Conservation (phyloP, 805 yeast species). For the Myxozyma mucilagina region DNA sequence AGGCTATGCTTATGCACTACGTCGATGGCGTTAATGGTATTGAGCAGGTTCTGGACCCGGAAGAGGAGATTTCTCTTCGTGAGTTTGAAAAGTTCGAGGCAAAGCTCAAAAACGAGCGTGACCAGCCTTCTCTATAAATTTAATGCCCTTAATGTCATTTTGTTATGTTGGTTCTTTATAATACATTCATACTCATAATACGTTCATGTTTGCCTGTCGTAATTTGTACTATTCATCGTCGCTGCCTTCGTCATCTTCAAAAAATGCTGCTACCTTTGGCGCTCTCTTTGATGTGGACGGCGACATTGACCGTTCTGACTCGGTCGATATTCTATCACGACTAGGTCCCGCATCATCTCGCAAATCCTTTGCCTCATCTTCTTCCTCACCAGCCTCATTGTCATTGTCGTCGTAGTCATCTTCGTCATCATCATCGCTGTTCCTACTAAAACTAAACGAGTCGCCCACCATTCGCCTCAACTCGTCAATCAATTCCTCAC, state of each 20-base stretch:
- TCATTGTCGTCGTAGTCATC: background rate
- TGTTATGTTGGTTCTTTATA: background rate
- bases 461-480: conserved; percentile 38
- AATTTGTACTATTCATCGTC: conserved; percentile 2
- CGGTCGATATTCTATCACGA: background rate
- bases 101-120: conserved; percentile 44
- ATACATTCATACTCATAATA: background rate
- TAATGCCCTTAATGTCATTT: background rate
- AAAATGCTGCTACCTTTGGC: conserved; percentile 24
- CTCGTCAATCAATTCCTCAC: conserved; percentile 44
- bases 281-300: background rate
- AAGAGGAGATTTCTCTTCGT: conserved; percentile 66
- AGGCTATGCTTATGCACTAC: conserved; percentile 94
- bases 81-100: conserved; percentile 85
- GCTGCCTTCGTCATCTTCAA: conserved; percentile 22
- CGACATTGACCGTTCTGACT: background rate
- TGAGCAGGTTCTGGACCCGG: conserved; percentile 82
- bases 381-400: background rate
- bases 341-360: background rate
- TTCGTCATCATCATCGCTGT: background rate
- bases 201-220: background rate
- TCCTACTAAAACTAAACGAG: background rate
- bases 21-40: conserved; percentile 93
- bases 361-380: conserved; percentile 5
- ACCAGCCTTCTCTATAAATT: background rate